Evolutionary conservation across 2,329 filamentous ascomycete species (phyloP).

Genomic region (Chalaropsis ovoidea): DNA sequence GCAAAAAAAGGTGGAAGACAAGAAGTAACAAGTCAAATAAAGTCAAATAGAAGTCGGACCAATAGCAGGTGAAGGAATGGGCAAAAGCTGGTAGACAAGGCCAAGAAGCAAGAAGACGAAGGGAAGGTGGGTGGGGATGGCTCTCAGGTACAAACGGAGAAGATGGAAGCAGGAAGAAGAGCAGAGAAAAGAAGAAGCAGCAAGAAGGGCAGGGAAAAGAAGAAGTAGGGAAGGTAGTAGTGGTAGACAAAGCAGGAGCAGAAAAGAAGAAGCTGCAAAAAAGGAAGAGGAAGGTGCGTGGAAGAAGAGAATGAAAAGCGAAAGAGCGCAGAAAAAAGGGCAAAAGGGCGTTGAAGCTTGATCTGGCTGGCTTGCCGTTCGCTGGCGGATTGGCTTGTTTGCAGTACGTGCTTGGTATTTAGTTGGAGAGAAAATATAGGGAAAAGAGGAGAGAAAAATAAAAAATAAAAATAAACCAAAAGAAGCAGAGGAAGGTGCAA

Average conservation of each 20-base stretch:
- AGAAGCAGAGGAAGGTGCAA: constrained; percentile 13
- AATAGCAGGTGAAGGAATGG: constrained; percentile 20
- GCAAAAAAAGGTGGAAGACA: constrained; percentile 11
- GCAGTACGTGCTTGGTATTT: too few relatives aligned
- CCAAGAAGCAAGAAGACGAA: constrained; percentile 7
- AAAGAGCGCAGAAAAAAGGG: constrained; percentile 8
- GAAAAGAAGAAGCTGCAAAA: neutral
- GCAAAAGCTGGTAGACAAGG: constrained; percentile 10
- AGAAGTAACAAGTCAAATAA: constrained; percentile 10
- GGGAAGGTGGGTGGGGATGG: constrained; percentile 1
- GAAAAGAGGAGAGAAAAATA: neutral
- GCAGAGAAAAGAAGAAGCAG: neutral
- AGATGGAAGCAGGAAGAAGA: neutral
- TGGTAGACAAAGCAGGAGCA: too few relatives aligned
- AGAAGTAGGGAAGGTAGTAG: constrained; percentile 26
- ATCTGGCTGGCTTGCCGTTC: too few relatives aligned
- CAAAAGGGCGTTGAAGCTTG: too few relatives aligned
- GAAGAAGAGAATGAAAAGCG: neutral
- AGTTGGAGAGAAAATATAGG: too few relatives aligned
- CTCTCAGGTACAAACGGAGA: neutral
- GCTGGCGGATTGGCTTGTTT: too few relatives aligned
- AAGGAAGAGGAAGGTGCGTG: constrained; percentile 1
- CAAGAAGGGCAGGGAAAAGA: neutral
- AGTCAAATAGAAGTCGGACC: neutral
- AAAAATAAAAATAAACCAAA: neutral